These are phyloP conservation scores for Starmerella vitae DNA, from an alignment of 805 yeast genomes.

Conservation along the genomic window DNA sequence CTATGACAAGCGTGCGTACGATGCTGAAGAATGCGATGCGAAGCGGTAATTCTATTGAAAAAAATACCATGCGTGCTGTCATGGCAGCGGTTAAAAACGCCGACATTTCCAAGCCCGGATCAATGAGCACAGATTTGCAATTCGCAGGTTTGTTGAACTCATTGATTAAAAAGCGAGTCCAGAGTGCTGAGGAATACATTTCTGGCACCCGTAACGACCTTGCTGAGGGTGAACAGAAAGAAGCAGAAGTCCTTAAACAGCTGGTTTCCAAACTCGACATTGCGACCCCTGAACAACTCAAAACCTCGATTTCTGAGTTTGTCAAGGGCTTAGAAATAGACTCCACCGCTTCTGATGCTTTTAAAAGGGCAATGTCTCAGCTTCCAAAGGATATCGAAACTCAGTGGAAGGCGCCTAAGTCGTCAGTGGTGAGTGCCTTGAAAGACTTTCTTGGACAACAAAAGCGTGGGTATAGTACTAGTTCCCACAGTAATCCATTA, in stretches of 20 bases:
- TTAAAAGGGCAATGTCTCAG: constrained; percentile 12
- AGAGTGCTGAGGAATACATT: constrained; percentile 37
- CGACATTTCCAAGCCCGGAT: constrained; percentile 25
- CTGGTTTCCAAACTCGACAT: constrained; percentile 35
- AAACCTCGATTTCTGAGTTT: constrained; percentile 23
- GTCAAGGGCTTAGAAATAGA: constrained; percentile 11
- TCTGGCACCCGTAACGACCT: constrained; percentile 39
- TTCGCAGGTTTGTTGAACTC: constrained; percentile 35
- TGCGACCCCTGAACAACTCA: constrained; percentile 36
- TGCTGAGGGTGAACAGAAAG: constrained; percentile 39
- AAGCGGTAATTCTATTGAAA: constrained; percentile 30
- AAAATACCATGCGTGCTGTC: constrained; percentile 25
- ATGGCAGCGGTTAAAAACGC: constrained; percentile 28
- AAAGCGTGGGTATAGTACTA: constrained; percentile 23
- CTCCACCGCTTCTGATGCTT: constrained; percentile 9
- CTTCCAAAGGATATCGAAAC: constrained; percentile 23
- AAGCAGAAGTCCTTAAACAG: constrained; percentile 32
- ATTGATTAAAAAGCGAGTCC: constrained; percentile 31
- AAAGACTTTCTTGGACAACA: constrained; percentile 12
- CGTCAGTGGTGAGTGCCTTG: constrained; percentile 22
- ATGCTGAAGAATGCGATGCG: constrained; percentile 38
- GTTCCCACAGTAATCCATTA: constrained; percentile 39
- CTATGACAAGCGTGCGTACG: constrained; percentile 30
- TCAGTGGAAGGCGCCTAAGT: constrained; percentile 25
- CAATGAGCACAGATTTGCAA: constrained; percentile 21